A percentile compares a stretch with the other conserved stretches of the same genome.
These are phyloP conservation scores for Syzygium aqueum DNA, from an alignment of 345 rosid genomes.

Conservation along the genomic window DNA sequence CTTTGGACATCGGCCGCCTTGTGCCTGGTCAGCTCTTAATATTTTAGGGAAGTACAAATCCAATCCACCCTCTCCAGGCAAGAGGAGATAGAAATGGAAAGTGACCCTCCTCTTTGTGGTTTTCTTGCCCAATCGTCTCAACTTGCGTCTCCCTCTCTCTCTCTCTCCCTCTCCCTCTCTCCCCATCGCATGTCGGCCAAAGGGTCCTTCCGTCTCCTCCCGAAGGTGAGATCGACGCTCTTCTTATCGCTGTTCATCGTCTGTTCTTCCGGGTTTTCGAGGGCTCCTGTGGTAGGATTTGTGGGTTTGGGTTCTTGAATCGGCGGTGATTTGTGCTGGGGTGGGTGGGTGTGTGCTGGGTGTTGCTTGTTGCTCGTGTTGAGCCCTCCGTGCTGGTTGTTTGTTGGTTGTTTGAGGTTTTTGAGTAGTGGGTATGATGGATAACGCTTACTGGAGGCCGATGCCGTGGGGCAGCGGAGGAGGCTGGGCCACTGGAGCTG, in stretches of 20 bases:
- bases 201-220: background rate
- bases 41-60: background rate
- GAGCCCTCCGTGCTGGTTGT: background rate
- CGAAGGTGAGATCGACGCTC: background rate
- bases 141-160: background rate
- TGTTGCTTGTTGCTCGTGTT: background rate
- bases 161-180: background rate
- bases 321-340: background rate
- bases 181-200: background rate
- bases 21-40: background rate
- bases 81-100: background rate
- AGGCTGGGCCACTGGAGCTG: slow-evolving; percentile 11
- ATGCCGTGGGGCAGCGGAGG: slow-evolving; percentile 22
- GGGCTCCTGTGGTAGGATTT: background rate
- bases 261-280: background rate
- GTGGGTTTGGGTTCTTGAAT: background rate
- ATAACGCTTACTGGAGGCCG: slow-evolving; percentile 30
- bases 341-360: background rate
- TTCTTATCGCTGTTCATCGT: background rate
- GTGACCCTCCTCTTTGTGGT: background rate
- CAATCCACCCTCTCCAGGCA: background rate
- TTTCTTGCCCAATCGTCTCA: background rate
- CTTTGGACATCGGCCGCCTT: background rate
- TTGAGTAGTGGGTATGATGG: slow-evolving; percentile 16
- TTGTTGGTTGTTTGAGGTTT: background rate